Conservation (phyloP, 225 moss, liverwort and hornwort genomes). For the Polytrichum commune region DNA sequence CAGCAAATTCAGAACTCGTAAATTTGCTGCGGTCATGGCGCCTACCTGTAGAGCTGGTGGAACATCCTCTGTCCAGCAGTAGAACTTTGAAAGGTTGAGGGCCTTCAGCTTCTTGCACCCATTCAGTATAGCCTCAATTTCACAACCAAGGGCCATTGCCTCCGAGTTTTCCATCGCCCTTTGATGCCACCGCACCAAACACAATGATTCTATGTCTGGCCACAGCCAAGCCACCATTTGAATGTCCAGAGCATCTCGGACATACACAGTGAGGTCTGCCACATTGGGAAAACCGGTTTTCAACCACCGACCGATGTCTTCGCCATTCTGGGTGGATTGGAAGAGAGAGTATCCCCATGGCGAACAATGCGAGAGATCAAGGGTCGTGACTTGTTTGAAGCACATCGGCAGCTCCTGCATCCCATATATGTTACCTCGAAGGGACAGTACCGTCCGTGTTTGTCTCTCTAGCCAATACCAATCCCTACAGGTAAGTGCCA, state of each 20-base stretch:
- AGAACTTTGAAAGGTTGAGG: conserved; percentile 78
- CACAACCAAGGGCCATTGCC: conserved; percentile 36
- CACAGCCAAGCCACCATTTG: conserved; percentile 85
- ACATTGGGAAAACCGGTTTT: conserved; percentile 71
- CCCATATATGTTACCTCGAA: conserved; percentile 76
- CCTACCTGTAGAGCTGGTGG: conserved; percentile 56
- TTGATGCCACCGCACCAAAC: conserved; percentile 82
- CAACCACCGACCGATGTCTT: conserved; percentile 68
- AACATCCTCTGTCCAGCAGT: conserved; percentile 93
- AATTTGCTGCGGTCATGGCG: conserved; percentile 39
- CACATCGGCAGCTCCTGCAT: conserved; percentile 52
- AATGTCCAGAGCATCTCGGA: conserved; percentile 70
- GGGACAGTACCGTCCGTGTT: conserved; percentile 57
- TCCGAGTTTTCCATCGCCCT: conserved; percentile 47
- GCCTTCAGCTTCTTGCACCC: conserved; percentile 49
- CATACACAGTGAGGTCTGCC: conserved; percentile 61
- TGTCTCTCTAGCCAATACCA: conserved; percentile 88
- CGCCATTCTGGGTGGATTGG: conserved; percentile 51
- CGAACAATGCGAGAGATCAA: conserved; percentile 79
- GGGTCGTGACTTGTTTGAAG: conserved; percentile 51
- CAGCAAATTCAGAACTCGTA: conserved; percentile 68
- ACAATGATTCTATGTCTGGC: conserved; percentile 67
- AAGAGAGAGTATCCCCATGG: conserved; percentile 95
- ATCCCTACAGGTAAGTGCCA: conserved; percentile 68
- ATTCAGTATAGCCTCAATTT: conserved; percentile 55